Conservation (phyloP, 805 yeast species). For the Starmerella powellii region DNA sequence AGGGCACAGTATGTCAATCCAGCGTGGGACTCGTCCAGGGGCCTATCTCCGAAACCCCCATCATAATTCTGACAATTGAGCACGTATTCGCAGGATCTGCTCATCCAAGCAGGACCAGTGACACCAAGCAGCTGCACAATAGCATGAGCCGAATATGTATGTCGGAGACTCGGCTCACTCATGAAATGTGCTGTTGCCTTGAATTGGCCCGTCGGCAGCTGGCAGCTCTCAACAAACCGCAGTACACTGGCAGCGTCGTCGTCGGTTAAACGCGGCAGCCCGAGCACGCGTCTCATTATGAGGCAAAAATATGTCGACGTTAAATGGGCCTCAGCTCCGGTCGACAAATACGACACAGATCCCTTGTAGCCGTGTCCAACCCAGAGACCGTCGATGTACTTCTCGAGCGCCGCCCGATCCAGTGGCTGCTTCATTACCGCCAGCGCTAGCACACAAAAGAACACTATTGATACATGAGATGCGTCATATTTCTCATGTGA, state of each 20-base stretch:
- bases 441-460: conserved; percentile 19
- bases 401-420: background rate
- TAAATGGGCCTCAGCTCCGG: conserved; percentile 3
- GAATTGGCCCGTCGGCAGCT: conserved; percentile 49
- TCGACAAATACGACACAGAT: conserved; percentile 3
- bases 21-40: conserved; percentile 56
- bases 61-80: conserved; percentile 32
- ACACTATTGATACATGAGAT: conserved; percentile 19
- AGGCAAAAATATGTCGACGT: conserved; percentile 64
- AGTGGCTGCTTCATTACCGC: conserved; percentile 6
- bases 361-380: conserved; percentile 15
- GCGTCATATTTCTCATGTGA: conserved; percentile 18
- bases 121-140: conserved; percentile 27
- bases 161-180: conserved; percentile 62
- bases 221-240: conserved; percentile 49
- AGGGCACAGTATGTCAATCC: conserved; percentile 82
- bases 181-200: background rate
- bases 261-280: background rate
- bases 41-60: conserved; percentile 60
- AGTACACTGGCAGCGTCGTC: conserved; percentile 31
- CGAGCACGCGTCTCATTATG: conserved; percentile 32
- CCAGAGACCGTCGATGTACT: conserved; percentile 9
- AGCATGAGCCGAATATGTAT: conserved; percentile 59
- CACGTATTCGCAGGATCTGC: conserved; percentile 34
- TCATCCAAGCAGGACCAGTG: conserved; percentile 31